These are phyloP conservation scores for Knufia fluminis DNA, from an alignment of 2,329 filamentous ascomycete genomes.

Conservation along the genomic window DNA sequence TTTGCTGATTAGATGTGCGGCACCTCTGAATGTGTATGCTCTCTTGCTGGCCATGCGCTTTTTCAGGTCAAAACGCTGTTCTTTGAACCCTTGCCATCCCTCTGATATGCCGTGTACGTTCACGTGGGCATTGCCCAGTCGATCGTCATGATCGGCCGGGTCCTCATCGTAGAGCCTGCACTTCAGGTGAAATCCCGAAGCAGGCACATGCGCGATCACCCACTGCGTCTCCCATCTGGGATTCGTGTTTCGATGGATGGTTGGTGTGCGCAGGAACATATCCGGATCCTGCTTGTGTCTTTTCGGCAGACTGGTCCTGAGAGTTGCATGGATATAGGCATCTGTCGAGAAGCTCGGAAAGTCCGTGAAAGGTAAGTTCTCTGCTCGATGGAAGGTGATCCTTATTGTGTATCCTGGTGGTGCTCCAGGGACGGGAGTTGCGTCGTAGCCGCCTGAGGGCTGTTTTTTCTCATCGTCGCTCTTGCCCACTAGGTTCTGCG, in stretches of 20 bases:
- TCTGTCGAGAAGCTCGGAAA: slow-evolving; percentile 69
- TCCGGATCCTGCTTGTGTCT: slow-evolving; percentile 80
- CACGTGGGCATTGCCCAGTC: slow-evolving; percentile 76
- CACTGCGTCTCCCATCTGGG: slow-evolving; percentile 78
- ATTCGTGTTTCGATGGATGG: slow-evolving; percentile 60
- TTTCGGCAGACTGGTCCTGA: slow-evolving; percentile 59
- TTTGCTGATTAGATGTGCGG: slow-evolving; percentile 54
- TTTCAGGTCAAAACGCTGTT: slow-evolving; percentile 61
- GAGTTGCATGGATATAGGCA: slow-evolving; percentile 69
- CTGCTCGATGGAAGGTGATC: slow-evolving; percentile 73
- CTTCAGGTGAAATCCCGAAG: slow-evolving; percentile 72
- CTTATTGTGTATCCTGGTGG: slow-evolving; percentile 74
- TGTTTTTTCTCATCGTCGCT: slow-evolving; percentile 29
- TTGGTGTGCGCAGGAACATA: slow-evolving; percentile 64
- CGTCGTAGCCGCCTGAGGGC: slow-evolving; percentile 70
- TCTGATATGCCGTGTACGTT: slow-evolving; percentile 51
- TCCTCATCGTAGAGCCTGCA: slow-evolving; percentile 87
- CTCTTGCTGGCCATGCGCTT: slow-evolving; percentile 81
- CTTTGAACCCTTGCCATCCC: slow-evolving; percentile 58
- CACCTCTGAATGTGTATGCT: slow-evolving; percentile 65
- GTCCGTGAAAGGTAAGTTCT: slow-evolving; percentile 75
- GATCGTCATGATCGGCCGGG: slow-evolving; percentile 72
- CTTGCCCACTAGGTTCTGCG: slow-evolving; percentile 29
- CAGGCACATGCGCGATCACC: slow-evolving; percentile 78
- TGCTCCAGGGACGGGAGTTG: slow-evolving; percentile 64